These are phyloP conservation scores for Scenedesmus sp. DNA, from an alignment of 163 green algal species.

Conservation along the genomic window DNA sequence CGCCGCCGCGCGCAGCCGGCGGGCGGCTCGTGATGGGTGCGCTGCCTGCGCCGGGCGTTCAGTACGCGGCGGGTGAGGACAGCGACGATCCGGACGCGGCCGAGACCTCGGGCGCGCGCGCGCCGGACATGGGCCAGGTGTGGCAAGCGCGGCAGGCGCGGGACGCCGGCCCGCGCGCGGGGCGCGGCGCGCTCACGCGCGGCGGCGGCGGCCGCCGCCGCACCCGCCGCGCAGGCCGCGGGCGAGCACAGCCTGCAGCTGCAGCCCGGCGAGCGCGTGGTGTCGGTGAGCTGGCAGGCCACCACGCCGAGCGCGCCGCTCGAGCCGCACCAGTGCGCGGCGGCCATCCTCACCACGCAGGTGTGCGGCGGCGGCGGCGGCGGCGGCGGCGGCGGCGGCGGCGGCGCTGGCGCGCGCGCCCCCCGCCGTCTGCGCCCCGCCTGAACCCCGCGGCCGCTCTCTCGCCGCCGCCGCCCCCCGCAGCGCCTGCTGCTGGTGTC, in stretches of 20 bases:
- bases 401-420: too few relatives aligned
- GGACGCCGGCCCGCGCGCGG: too few relatives aligned
- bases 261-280: slow-evolving; percentile 59
- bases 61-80: slow-evolving; percentile 44
- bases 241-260: slow-evolving; percentile 54
- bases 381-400: not conserved
- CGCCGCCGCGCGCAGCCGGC: slow-evolving; percentile 21
- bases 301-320: not conserved
- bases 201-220: slow-evolving; percentile 3
- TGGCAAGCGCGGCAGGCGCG: too few relatives aligned
- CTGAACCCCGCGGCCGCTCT: too few relatives aligned
- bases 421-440: too few relatives aligned
- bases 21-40: slow-evolving; percentile 43
- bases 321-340: slow-evolving; percentile 47
- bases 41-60: slow-evolving; percentile 41
- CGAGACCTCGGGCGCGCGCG: not conserved
- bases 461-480: not conserved
- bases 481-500: slow-evolving; percentile 72
- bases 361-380: not conserved
- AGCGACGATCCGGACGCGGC: slow-evolving; percentile 46
- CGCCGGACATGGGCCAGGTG: slow-evolving; percentile 45
- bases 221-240: not conserved
- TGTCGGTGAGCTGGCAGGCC: slow-evolving; percentile 67
- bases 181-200: too few relatives aligned
- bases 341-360: slow-evolving; percentile 71